Evolutionary conservation across 192 early-diverging fungal genomes (phyloP), one percentile per base, ranked within the genome.

Genomic region (Podila minutissima): DNA sequence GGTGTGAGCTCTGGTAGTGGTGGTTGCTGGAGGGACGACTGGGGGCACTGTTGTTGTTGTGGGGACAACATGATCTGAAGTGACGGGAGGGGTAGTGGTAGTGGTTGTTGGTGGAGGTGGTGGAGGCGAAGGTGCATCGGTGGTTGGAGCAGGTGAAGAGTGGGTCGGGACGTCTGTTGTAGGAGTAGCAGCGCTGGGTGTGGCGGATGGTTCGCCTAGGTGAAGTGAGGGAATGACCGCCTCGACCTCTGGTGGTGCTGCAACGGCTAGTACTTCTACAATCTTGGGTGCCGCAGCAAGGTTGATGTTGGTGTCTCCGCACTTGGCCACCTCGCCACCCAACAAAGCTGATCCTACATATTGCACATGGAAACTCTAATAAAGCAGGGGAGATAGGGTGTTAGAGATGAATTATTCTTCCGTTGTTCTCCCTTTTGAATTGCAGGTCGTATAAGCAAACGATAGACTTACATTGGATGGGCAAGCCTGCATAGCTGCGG

Each of bases 401-500:
- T 55, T n/a, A 19, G 24, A 49, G 10, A 32, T 29, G 8, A 8
- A 2, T 15, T 26, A 1, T 51, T n/a, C 11, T 2, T 22, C 1
- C 50, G 15, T 11, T 9, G 22, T 13, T 17, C 32, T 29, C 7
- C 19, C 3, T 28, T 22, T 26, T 7, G 10, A 28, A 46, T 13
- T 11, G 38, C 37, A 37, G 15, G 41, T 12, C 10, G 32, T 29
- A n/a, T 11, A 29, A 15, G 51, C 20, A 57, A 24, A 49, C 20
- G 38, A 2, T 46, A 32, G 13, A 70, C 41, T 70, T 67, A 76
- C 74, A 70, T 76, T 76, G 58, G 13, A 59, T 6, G 74, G 68
- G 51, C 74, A 76, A 7, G 68, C 24, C 65, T 24, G 17, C 17
- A 66, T 4, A 9, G 74, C 74, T 33, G 22, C 53, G 11, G 61